Base-by-base conservation (phyloP, 495 filamentous ascomycete species). In the Chaetomidium leptoderma region DNA sequence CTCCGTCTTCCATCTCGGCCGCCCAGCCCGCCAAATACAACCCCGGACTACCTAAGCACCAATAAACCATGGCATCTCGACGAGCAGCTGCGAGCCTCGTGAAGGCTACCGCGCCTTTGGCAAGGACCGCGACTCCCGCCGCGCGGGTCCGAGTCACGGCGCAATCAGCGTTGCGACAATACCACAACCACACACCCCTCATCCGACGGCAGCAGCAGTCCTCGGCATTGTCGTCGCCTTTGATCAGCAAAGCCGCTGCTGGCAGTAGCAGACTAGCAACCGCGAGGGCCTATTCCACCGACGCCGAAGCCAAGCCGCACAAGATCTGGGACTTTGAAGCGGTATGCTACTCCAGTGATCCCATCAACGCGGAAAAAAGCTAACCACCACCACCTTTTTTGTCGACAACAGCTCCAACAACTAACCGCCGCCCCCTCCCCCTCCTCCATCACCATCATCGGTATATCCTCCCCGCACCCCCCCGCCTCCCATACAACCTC, bases 321-420 rank as follows among this genome's bases (percentile, higher is more conserved):
- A 78, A 74, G 69, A 74, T 77, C 49, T 81, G 72, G 67, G 63
- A 30, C 9, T 80, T 80, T 60, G 71, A 78, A 45, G 72, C 75
- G 17, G 78, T 80, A 55, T 23, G 66, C 50, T n/a, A 39, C 7
- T 49, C 13, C 14, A 17, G n/a, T n/a, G n/a, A n/a, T n/a, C n/a
- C n/a, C n/a, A n/a, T n/a, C n/a, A n/a, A n/a, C n/a, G n/a, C n/a
- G 30, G 3, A 24, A 37, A 4, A 10, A 21, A 30, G 51, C 55
- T 56, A 43, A 55, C 35, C 10, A 17, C 8, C n/a, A 1, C 29
- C 17, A 6, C 39, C n/a, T 4, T 17, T 6, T 3, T 6, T 0
- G 9, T 46, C 14, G n/a, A n/a, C n/a, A n/a, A n/a, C 55, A 69
- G 66, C 30, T 69, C 33, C 33, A 62, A 45, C 64, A 63, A 19